Base-by-base conservation (phyloP, 1,284 basidiomycete genomes). In the Flammula alnicola region DNA sequence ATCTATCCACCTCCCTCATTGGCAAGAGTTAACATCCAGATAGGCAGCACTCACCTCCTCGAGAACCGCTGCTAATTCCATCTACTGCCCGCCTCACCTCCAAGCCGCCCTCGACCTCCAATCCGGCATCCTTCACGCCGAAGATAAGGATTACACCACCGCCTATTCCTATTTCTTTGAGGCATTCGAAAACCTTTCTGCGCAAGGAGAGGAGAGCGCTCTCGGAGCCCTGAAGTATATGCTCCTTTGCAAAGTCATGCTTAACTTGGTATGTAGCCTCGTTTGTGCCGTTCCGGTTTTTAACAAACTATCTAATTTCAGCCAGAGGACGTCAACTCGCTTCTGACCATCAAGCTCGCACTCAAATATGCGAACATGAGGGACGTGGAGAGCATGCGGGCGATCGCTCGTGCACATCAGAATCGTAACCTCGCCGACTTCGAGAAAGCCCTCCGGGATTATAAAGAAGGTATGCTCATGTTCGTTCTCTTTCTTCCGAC, bases 141-240 rank as follows among this genome's bases (percentile, higher is more conserved):
- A 98, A 60, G 96, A 98, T 68, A 98, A 97, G 65, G 96, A 99
- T 69, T 98, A 98, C 69, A 95, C 86, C 52, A 99, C 95, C 0
- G 96, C 86, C 31, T 98, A 98, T 69, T 96, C 93, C 0, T 99
- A 99, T 76, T 98, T 98, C 73, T 95, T 93, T 61, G 96, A 99
- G 71, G 90, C 94, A 2, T 96, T 98, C 58, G 96, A 99, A 67
- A 86, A 81, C 57, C 64, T 89, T 56, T 80, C 78, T 44, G 61
- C 79, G 3, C 82, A 88, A 62, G 94, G 92, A 1, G 88, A 93
- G 55, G 85, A 90, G 2, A 67, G 69, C 12, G 75, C 95, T 0
- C 76, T 96, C n/a, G 81, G 82, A 3, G 93, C 94, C 8, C 77
- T 99, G 57, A 98, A 98, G 72, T 98, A 98, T 72, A 97, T 98